A percentile compares a stretch with the other conserved stretches of the same genome.
Conservation (phyloP, 768 basidiomycete genomes). For the Kwoniella bestiolae region DNA sequence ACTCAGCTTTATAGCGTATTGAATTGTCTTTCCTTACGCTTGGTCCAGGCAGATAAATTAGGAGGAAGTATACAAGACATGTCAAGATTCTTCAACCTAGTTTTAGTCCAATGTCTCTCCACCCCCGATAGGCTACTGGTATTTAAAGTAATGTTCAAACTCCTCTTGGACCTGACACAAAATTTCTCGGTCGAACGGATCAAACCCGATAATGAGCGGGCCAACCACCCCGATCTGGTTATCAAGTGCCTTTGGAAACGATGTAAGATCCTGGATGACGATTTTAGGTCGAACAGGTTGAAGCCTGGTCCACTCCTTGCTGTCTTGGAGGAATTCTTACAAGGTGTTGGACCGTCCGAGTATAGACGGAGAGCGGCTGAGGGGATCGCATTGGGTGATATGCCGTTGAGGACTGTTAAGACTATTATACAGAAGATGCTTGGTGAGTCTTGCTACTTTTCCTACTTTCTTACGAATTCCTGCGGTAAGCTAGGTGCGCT, state of each 20-base stretch:
- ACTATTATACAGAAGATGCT: conserved; percentile 97
- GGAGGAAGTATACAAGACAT: conserved; percentile 87
- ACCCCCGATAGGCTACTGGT: conserved; percentile 83
- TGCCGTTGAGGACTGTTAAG: conserved; percentile 97
- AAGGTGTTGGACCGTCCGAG: conserved; percentile 91
- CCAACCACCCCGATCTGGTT: conserved; percentile 88
- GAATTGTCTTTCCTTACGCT: conserved; percentile 85
- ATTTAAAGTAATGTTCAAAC: conserved; percentile 73
- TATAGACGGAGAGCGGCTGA: conserved; percentile 91
- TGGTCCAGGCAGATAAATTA: conserved; percentile 88
- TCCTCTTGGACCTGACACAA: conserved; percentile 77
- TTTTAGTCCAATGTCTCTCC: conserved; percentile 88
- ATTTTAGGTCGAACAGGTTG: conserved; percentile 75
- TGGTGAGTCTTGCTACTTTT: too few relatives aligned
- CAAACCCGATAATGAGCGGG: conserved; percentile 73
- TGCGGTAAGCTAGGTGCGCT: neutral
- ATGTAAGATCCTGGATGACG: conserved; percentile 89
- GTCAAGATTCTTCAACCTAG: conserved; percentile 97
- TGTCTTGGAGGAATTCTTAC: conserved; percentile 90
- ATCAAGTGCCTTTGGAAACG: conserved; percentile 98
- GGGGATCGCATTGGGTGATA: conserved; percentile 92
- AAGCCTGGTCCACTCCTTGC: conserved; percentile 88
- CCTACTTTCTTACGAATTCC: too few relatives aligned
- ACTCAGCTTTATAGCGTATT: conserved; percentile 83
- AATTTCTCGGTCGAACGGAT: conserved; percentile 58